These are phyloP conservation scores for Penicillium sp. DNA, from an alignment of 2,329 filamentous ascomycete genomes.

Conservation along the genomic window DNA sequence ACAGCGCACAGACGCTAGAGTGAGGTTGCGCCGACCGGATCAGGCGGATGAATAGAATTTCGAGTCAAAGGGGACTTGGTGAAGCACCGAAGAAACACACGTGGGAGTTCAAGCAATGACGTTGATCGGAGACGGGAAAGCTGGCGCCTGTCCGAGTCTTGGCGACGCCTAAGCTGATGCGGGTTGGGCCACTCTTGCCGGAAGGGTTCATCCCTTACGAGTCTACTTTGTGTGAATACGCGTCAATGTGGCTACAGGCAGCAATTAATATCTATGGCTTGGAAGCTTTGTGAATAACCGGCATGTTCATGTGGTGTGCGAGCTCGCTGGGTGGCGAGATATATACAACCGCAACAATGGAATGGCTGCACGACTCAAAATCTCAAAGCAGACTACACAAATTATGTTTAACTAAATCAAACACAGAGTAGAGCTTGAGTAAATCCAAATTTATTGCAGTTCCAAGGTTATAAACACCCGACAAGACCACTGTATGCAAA, in stretches of 20 bases:
- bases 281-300: too few species aligned
- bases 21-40: slow-evolving; percentile 13
- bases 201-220: neutral
- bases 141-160: slow-evolving; percentile 38
- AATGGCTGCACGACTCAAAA: too few species aligned
- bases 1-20: slow-evolving; percentile 21
- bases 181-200: slow-evolving; percentile 1
- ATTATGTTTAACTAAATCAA: too few species aligned
- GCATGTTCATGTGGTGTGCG: too few species aligned
- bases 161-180: slow-evolving; percentile 30
- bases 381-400: too few species aligned
- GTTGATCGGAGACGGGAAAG: slow-evolving; percentile 37
- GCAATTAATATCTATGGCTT: neutral
- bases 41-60: neutral
- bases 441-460: too few species aligned
- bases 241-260: neutral
- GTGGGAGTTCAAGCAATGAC: slow-evolving; percentile 33
- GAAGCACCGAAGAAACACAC: slow-evolving; percentile 10
- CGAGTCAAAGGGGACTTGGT: slow-evolving; percentile 1
- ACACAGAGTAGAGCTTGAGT: too few species aligned
- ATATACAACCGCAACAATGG: too few species aligned
- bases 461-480: neutral
- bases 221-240: neutral
- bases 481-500: neutral
- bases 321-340: too few species aligned